phyloP scores from a whole-genome alignment of 2,329 filamentous ascomycete species.

The Aspergillus eucalypticola region DNA sequence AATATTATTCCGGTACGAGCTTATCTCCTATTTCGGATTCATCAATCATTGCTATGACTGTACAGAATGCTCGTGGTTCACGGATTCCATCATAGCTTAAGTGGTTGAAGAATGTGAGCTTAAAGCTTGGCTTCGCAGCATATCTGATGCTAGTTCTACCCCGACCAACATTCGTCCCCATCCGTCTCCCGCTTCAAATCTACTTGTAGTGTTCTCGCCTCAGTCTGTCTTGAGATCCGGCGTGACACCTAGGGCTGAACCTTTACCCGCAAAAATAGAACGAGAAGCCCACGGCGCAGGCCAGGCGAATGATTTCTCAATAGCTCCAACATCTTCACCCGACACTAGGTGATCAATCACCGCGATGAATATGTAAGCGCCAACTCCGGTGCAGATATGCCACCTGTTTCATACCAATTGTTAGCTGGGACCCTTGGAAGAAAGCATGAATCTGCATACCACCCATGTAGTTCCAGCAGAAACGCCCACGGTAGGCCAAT shows the following conservation, averaged over 20 bases:
- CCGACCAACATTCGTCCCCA: too few relatives aligned
- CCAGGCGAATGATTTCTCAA: constrained; percentile 20
- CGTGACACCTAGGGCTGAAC: background rate
- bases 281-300: constrained; percentile 22
- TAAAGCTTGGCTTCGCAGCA: too few relatives aligned
- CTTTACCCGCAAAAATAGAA: constrained; percentile 19
- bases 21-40: too few relatives aligned
- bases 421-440: background rate
- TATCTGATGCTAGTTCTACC: too few relatives aligned
- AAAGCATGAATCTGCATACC: constrained; percentile 20
- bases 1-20: too few relatives aligned
- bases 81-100: too few relatives aligned
- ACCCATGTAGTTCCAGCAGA: constrained; percentile 33
- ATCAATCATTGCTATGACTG: too few relatives aligned
- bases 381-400: constrained; percentile 27
- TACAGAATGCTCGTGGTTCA: too few relatives aligned
- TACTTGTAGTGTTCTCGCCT: background rate
- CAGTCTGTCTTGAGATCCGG: background rate
- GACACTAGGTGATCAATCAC: constrained; percentile 24
- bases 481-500: constrained; percentile 30
- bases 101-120: too few relatives aligned
- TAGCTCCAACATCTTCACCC: constrained; percentile 7
- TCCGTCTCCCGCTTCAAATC: too few relatives aligned
- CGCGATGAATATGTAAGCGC: constrained; percentile 25
- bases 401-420: constrained; percentile 12